Evolutionary conservation across 495 filamentous ascomycete genomes (phyloP), one percentile per base, ranked within the genome.

Genomic region (Hypoxylon lenormandii): DNA sequence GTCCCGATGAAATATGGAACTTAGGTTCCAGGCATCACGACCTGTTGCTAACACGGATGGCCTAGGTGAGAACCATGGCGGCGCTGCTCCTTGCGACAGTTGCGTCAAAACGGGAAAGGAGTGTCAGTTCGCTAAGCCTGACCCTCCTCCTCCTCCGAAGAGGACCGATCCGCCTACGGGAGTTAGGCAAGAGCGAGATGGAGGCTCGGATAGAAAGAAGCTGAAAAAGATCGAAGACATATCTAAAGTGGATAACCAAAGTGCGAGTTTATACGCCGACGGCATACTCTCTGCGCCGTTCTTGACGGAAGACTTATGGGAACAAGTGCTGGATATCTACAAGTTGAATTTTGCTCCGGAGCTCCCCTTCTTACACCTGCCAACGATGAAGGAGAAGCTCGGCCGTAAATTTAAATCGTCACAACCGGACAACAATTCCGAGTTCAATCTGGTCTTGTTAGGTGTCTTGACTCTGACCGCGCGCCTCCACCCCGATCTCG

Each of bases 271-370:
- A 13, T 65, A 79, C n/a, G 78, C 78, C 59, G 79, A 85, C 50
- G 80, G 86, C 59, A 77, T 84, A 15, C 73, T 86, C 60, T 82
- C 83, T 40, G 80, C 81, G 22, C 72, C 80, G 0, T 82, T 89
- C 52, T 80, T 92, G 26, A 90, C 88, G n/a, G 82, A 87, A 33
- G 86, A 90, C 56, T 79, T 90, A 3, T 92, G 88, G 88, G 86
- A 87, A 66, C 85, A 87, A 56, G 75, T 92, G 64, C 91, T 92
- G 67, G 91, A 93, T 64, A 85, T 92, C 48, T 96, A 92, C 76
- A 88, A 93, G 78, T 82, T 91, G 13, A 91, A 96, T 76, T 94
- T 90, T 74, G 90, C 90, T 0, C 89, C 92, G 0, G 88, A 94
- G 49, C 82, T 96, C 48, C 91, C 92, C 2, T 96, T 96, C 74